These are phyloP conservation scores for Leccinum rimulosum DNA, from an alignment of 768 basidiomycete species.

Conservation along the genomic window DNA sequence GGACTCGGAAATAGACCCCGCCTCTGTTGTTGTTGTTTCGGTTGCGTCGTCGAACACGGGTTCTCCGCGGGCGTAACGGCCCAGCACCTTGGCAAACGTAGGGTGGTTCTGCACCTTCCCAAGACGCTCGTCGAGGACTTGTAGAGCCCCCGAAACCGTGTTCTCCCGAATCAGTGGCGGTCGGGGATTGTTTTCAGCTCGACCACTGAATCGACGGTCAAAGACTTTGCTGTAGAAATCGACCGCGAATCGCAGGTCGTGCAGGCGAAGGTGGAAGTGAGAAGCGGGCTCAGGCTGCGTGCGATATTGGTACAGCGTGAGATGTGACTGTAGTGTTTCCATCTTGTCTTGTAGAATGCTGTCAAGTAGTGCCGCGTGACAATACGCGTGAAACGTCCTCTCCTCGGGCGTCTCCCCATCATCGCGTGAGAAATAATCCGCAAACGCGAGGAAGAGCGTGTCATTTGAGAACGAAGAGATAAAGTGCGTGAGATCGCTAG, in stretches of 20 bases:
- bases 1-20: slow-evolving; percentile 10
- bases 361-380: slow-evolving; percentile 76
- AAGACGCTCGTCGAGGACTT: slow-evolving; percentile 59
- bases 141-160: slow-evolving; percentile 62
- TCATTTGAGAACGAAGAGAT: slow-evolving; percentile 87
- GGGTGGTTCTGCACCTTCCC: slow-evolving; percentile 37
- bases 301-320: slow-evolving; percentile 69
- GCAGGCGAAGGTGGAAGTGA: slow-evolving; percentile 65
- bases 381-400: slow-evolving; percentile 63
- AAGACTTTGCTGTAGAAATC: slow-evolving; percentile 79
- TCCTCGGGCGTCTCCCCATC: slow-evolving; percentile 59
- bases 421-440: slow-evolving; percentile 70
- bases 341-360: slow-evolving; percentile 91
- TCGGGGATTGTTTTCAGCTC: slow-evolving; percentile 60
- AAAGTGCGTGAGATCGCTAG: slow-evolving; percentile 77
- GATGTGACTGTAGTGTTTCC: slow-evolving; percentile 69
- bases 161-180: slow-evolving; percentile 71
- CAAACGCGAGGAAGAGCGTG: slow-evolving; percentile 73
- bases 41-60: slow-evolving; percentile 31
- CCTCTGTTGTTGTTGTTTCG: slow-evolving; percentile 3
- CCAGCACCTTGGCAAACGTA: slow-evolving; percentile 34
- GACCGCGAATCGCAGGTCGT: slow-evolving; percentile 70
- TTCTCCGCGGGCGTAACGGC: slow-evolving; percentile 58
- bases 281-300: slow-evolving; percentile 53
- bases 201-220: slow-evolving; percentile 72